A percentile compares a stretch with the other conserved stretches of the same genome.
phyloP scores from a whole-genome alignment of 164 flowering plant species.

The Stephania cephalantha region DNA sequence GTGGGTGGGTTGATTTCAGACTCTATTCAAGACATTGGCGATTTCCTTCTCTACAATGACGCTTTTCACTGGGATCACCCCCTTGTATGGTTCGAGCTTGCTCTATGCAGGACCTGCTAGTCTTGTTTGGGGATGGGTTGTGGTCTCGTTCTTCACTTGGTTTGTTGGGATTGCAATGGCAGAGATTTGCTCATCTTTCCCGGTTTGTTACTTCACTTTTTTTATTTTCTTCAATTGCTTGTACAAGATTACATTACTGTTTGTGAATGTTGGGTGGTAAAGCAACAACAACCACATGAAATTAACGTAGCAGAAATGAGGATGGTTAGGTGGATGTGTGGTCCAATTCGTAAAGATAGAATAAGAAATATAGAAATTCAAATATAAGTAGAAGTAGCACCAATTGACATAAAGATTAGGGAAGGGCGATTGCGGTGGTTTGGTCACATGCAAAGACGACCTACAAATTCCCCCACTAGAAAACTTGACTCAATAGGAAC shows the following conservation, averaged over 20 bases:
- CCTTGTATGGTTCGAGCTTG: slow-evolving; percentile 62
- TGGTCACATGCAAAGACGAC: too few species aligned
- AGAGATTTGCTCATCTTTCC: slow-evolving; percentile 77
- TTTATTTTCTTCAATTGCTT: neutral
- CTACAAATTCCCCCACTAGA: too few species aligned
- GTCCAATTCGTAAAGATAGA: too few species aligned
- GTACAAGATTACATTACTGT: neutral
- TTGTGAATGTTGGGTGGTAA: too few species aligned
- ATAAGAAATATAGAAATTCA: too few species aligned
- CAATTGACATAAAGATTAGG: too few species aligned
- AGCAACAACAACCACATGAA: too few species aligned
- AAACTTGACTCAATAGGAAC: too few species aligned
- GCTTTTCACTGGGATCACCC: slow-evolving; percentile 63
- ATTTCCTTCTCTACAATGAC: slow-evolving; percentile 62
- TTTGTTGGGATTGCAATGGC: slow-evolving; percentile 72
- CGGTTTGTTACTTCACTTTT: slow-evolving; percentile 25
- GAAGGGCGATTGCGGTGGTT: too few species aligned
- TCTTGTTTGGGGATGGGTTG: slow-evolving; percentile 73
- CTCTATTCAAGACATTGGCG: slow-evolving; percentile 57
- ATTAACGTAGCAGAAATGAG: too few species aligned
- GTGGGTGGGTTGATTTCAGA: slow-evolving; percentile 24
- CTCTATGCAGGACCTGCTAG: slow-evolving; percentile 60
- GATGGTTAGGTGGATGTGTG: too few species aligned
- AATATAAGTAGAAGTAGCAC: too few species aligned
- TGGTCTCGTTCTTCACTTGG: slow-evolving; percentile 69